Evolutionary conservation across 805 yeast species (phyloP), one percentile per base, ranked within the genome.

Genomic region (Torulaspora maleeae): DNA sequence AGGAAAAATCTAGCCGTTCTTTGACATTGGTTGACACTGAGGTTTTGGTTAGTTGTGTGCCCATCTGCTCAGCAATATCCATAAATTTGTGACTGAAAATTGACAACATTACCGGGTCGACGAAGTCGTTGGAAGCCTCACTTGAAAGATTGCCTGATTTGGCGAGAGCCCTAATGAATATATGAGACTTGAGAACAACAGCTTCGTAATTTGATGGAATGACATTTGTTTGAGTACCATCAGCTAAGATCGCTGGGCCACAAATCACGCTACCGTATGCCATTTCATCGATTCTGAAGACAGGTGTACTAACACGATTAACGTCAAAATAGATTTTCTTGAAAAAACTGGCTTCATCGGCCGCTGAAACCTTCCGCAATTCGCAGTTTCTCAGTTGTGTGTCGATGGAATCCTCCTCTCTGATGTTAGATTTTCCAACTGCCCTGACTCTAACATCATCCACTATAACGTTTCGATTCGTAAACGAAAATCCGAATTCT

Each of bases 41-140:
- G 0, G 93, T 86, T 64, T 83, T 83, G 52, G 85, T 84, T 44
- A 86, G 69, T 5, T 90, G 83, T 29, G 76, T 77, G 29, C 95
- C 91, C 95, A 86, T 86, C 59, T 84, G 91, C 55, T 86, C 95
- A 8, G 95, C 95, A 62, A 87, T 86, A 51, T 87, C 88, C 91
- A 86, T 86, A 63, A 86, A 86, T 49, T 93, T 71, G 63, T 86
- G 89, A 28, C 87, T 83, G 65, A 86, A 86, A 20, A 86, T 82
- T 0, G 95, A 83, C 32, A 86, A 64, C 51, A 80, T 68, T 27
- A 86, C 77, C 0, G 93, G 93, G 54, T 86, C 90, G 25, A 59
- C 59, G 17, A 53, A 47, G 1, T 49, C 27, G 15, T 39, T 22
- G 2, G 41, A 24, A 3, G 36, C 38, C 6, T 44, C 27, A 2